A percentile compares a stretch with the other conserved stretches of the same genome.
Evolutionary conservation across 768 basidiomycete genomes (phyloP).

Genomic region (Tylopilus subfusipes): DNA sequence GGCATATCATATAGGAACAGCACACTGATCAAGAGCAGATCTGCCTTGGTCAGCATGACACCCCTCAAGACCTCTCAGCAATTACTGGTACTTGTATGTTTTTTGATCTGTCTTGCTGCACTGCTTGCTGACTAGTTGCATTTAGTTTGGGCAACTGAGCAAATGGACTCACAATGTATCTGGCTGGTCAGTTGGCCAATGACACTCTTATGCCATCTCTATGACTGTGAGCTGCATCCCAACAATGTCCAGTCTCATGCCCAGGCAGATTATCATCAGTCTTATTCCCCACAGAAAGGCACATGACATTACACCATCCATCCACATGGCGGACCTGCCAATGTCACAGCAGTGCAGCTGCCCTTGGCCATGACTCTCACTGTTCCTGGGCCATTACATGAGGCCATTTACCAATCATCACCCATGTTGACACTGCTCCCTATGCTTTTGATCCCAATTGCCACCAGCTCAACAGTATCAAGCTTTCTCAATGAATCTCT

Average conservation of each 20-base stretch:
- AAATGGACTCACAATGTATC: not conserved
- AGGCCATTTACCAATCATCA: too few species aligned
- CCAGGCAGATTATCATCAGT: not conserved
- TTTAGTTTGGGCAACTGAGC: constrained; percentile 10
- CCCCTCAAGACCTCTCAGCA: not conserved
- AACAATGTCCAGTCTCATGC: not conserved
- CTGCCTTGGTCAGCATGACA: not conserved
- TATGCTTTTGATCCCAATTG: not conserved
- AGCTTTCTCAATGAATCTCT: not conserved
- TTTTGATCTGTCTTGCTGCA: not conserved
- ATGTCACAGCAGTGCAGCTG: not conserved
- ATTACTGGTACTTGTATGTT: constrained; percentile 1
- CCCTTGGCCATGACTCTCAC: not conserved
- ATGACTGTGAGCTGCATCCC: not conserved
- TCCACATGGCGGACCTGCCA: not conserved
- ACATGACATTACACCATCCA: not conserved
- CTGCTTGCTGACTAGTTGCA: not conserved
- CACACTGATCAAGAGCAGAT: constrained; percentile 1
- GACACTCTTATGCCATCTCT: constrained; percentile 5
- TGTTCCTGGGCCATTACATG: too few species aligned
- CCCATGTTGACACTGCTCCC: not conserved
- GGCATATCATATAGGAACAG: not conserved
- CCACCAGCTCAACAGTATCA: not conserved
- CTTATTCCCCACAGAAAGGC: not conserved
- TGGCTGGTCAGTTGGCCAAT: constrained; percentile 9